Evolutionary conservation across 2,329 filamentous ascomycete genomes (phyloP), one percentile per base, ranked within the genome.

Genomic region (Clonostachys solani): DNA sequence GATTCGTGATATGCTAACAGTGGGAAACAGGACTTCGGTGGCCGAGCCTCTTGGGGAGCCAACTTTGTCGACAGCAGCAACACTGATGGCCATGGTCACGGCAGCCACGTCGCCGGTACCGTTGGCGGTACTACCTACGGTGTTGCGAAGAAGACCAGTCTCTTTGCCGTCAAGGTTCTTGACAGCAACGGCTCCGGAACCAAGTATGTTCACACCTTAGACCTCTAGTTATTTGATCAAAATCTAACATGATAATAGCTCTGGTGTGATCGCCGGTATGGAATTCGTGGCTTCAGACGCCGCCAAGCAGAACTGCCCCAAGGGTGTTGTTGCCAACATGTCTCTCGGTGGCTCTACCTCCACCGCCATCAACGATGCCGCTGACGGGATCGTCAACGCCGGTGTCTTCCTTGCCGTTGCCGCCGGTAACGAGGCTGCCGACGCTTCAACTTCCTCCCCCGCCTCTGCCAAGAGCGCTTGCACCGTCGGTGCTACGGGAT

Each of bases 321-420:
- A 61, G 45, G 71, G 72, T 40, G 60, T 68, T 41, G 72, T 80
- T 36, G 71, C 72, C 55, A 78, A 74, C 64, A 77, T 81, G 75
- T 78, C 73, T 9, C 70, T 81, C 12, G 77, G 77, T 40, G 77
- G 76, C n/a, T 43, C 52, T 48, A 60, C 55, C 52, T 75, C 72
- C 6, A 42, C 61, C 1, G 58, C 73, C 34, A 57, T 79, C 52
- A 81, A 80, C 67, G 56, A 55, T 35, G 76, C 74, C 15, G 74
- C 77, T 29, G 62, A 62, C 19, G 59, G 56, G 40, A 64, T 76
- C 38, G 63, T 74, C 52, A 48, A 49, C 16, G 59, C 62, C 3
- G 76, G 75, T 36, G 60, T 79, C 49, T 75, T 77, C 54, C 64
- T 78, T 40, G 75, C 72, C 49, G 76, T 79, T n/a, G 77, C 78